Percentiles rank a stretch among this genome's conserved stretches.
Evolutionary conservation across 306 rosid genomes (phyloP).

Genomic region (Trifolium subterraneum): DNA sequence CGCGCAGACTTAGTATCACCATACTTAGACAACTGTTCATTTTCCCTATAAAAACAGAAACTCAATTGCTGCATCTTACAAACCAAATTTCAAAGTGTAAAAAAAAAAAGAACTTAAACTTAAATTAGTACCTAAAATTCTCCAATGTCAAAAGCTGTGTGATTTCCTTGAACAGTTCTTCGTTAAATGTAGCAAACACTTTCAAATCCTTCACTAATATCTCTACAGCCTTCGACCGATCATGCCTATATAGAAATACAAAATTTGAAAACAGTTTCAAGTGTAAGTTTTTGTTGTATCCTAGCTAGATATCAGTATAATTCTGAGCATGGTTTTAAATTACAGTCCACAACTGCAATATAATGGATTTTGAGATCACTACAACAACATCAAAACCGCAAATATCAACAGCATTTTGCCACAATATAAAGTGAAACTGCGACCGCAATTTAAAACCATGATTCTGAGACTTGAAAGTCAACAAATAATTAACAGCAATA

Average conservation of each 20-base stretch:
- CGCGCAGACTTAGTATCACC: constrained; percentile 98
- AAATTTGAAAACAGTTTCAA: constrained; percentile 34
- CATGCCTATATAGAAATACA: constrained; percentile 62
- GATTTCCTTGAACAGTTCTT: constrained; percentile 96
- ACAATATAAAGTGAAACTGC: neutral
- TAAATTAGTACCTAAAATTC: constrained; percentile 75
- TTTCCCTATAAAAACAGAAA: constrained; percentile 64
- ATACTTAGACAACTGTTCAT: constrained; percentile 94
- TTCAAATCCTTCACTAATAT: constrained; percentile 94
- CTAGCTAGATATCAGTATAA: constrained; percentile 19
- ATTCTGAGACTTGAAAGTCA: neutral
- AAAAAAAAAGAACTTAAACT: neutral
- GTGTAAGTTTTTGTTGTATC: constrained; percentile 3
- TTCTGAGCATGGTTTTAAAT: neutral
- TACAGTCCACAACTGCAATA: neutral
- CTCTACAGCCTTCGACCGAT: constrained; percentile 92
- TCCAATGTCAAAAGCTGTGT: constrained; percentile 98
- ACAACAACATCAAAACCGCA: neutral
- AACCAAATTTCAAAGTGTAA: neutral
- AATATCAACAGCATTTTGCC: neutral
- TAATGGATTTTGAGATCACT: neutral
- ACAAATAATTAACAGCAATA: neutral
- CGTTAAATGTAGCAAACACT: constrained; percentile 94
- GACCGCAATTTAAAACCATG: neutral
- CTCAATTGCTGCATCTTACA: constrained; percentile 21